Conservation (phyloP, 2,329 filamentous ascomycete genomes). For the Bipolaris bicolor region DNA sequence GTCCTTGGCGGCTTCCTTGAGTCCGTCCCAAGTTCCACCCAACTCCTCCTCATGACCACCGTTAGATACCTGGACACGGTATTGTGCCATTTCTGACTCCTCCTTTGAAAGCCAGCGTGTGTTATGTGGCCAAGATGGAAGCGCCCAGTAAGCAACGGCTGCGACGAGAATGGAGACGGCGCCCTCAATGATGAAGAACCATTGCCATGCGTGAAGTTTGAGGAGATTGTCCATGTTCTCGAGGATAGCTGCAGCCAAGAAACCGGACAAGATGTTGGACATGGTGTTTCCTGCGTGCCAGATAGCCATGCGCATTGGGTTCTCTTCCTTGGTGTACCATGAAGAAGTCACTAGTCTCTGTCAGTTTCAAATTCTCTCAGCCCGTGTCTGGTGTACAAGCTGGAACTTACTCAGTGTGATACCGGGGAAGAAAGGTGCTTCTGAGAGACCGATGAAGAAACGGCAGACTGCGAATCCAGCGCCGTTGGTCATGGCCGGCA, state of each 20-base stretch:
- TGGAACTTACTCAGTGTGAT: slow-evolving; percentile 46
- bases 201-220: slow-evolving; percentile 50
- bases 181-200: slow-evolving; percentile 62
- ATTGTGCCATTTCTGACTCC: slow-evolving; percentile 36
- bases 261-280: slow-evolving; percentile 54
- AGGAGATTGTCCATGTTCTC: slow-evolving; percentile 52
- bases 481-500: slow-evolving; percentile 50
- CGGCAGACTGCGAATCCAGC: slow-evolving; percentile 47
- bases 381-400: neutral
- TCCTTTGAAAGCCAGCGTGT: slow-evolving; percentile 22
- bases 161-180: slow-evolving; percentile 56
- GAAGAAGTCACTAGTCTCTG: slow-evolving; percentile 41
- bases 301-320: slow-evolving; percentile 54
- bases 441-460: slow-evolving; percentile 48
- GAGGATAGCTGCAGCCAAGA: slow-evolving; percentile 55
- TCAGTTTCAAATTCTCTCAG: neutral
- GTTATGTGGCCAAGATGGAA: slow-evolving; percentile 34
- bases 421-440: slow-evolving; percentile 49
- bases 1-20: slow-evolving; percentile 47
- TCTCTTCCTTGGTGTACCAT: slow-evolving; percentile 57
- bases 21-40: slow-evolving; percentile 49
- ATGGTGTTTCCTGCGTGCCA: slow-evolving; percentile 56
- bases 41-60: slow-evolving; percentile 49
- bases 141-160: slow-evolving; percentile 38
- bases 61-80: slow-evolving; percentile 37